Evolutionary conservation across 1,139 yeast genomes (phyloP).

Genomic region (Ogataea hybrid): DNA sequence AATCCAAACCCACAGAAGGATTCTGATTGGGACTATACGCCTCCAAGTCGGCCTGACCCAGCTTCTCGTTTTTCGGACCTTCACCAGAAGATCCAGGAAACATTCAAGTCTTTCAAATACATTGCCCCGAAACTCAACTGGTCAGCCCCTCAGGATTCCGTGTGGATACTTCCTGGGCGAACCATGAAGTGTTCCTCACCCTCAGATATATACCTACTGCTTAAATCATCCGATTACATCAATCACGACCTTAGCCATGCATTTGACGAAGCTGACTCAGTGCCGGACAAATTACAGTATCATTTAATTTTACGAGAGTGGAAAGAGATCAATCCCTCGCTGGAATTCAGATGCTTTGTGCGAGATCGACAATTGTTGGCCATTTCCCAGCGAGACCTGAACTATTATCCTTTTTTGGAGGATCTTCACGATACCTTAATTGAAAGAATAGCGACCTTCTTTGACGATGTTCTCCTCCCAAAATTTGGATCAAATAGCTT

Average conservation of each 20-base stretch:
- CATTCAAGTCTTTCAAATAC: constrained; percentile 49
- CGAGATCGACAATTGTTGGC: constrained; percentile 62
- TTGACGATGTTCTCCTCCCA: constrained; percentile 45
- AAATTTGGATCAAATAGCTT: constrained; percentile 55
- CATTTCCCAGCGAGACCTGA: constrained; percentile 81
- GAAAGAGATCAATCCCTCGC: constrained; percentile 78
- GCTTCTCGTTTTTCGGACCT: constrained; percentile 53
- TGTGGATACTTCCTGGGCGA: constrained; percentile 84
- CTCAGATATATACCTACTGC: constrained; percentile 71
- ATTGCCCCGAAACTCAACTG: constrained; percentile 91
- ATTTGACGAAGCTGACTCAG: constrained; percentile 40
- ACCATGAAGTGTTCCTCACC: constrained; percentile 67
- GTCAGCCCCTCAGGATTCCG: constrained; percentile 95
- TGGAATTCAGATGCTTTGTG: constrained; percentile 87
- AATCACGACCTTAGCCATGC: constrained; percentile 80
- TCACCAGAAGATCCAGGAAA: constrained; percentile 48
- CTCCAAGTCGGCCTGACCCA: constrained; percentile 36
- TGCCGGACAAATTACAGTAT: constrained; percentile 31
- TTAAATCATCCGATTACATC: constrained; percentile 86
- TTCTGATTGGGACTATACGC: constrained; percentile 43
- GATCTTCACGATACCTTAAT: constrained; percentile 45
- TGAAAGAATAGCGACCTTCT: constrained; percentile 52
- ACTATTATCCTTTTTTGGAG: constrained; percentile 69
- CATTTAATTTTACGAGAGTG: constrained; percentile 81
- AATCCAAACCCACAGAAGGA: neutral